Percentiles rank a stretch among this genome's conserved stretches.
Evolutionary conservation across 768 basidiomycete species (phyloP).

Genomic region (Trametes cubensis): DNA sequence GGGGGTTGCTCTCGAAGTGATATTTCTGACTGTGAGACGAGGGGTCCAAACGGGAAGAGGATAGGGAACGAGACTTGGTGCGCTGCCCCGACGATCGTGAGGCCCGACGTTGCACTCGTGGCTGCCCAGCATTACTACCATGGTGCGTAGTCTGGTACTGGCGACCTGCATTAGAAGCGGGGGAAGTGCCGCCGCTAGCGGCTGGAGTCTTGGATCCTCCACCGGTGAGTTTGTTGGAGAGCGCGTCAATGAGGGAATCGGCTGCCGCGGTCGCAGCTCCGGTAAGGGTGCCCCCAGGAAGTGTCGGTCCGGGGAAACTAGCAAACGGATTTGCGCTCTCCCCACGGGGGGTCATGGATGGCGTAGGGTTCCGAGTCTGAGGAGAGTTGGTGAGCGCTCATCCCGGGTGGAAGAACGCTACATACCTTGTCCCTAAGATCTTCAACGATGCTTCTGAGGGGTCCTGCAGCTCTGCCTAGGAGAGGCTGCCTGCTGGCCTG

Average conservation of each 20-base stretch:
- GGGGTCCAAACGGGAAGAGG: constrained; percentile 44
- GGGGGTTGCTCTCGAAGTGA: constrained; percentile 63
- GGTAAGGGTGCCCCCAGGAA: constrained; percentile 12
- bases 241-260: constrained; percentile 31
- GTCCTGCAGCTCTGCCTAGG: constrained; percentile 34
- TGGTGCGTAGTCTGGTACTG: constrained; percentile 50
- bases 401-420: neutral
- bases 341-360: constrained; percentile 40
- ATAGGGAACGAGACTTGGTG: constrained; percentile 25
- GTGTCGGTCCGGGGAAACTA: constrained; percentile 35
- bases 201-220: constrained; percentile 23
- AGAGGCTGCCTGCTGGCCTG: constrained; percentile 15
- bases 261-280: constrained; percentile 17
- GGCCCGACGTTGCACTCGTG: constrained; percentile 31
- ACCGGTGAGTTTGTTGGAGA: constrained; percentile 17
- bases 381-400: neutral
- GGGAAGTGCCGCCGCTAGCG: constrained; percentile 5
- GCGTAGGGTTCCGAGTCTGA: constrained; percentile 46
- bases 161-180: constrained; percentile 13
- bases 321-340: constrained; percentile 64
- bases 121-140: constrained; percentile 27
- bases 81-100: constrained; percentile 25
- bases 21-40: constrained; percentile 41
- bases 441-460: constrained; percentile 74
- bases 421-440: constrained; percentile 71